Conservation (phyloP, 257 asterid species). For the Rhazya stricta region DNA sequence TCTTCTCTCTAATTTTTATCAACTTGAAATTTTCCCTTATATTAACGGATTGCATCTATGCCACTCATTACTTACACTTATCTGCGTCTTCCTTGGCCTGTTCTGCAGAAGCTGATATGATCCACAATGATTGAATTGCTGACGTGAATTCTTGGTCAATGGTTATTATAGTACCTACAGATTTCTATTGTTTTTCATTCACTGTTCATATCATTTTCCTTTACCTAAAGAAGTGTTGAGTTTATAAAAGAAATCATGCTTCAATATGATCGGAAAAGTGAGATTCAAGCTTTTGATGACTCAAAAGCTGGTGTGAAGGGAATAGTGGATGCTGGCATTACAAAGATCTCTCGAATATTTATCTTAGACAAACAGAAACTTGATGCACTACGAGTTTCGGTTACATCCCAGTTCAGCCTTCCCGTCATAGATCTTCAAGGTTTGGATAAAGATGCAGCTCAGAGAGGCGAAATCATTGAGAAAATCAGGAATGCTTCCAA, state of each 20-base stretch:
- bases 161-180: too few species aligned
- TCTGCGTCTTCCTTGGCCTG: too few species aligned
- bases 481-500: conserved; percentile 9
- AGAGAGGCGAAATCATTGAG: neutral
- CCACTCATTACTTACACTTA: too few species aligned
- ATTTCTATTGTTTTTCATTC: too few species aligned
- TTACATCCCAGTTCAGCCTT: neutral
- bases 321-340: conserved; percentile 15
- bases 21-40: too few species aligned
- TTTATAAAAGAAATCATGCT: neutral
- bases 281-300: conserved; percentile 31
- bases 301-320: conserved; percentile 26
- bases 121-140: too few species aligned
- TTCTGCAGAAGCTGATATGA: too few species aligned
- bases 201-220: too few species aligned
- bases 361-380: conserved; percentile 8
- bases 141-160: neutral
- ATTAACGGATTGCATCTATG: too few species aligned
- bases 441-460: neutral
- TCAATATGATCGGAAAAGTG: conserved; percentile 25
- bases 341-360: conserved; percentile 23
- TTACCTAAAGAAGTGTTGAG: neutral
- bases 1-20: too few species aligned
- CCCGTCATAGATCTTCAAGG: neutral
- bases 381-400: neutral